Percentiles rank a stretch among this genome's conserved stretches.
These are phyloP conservation scores for Ananas comosus DNA, from an alignment of 176 grass and related monocot genomes.

Conservation along the genomic window DNA sequence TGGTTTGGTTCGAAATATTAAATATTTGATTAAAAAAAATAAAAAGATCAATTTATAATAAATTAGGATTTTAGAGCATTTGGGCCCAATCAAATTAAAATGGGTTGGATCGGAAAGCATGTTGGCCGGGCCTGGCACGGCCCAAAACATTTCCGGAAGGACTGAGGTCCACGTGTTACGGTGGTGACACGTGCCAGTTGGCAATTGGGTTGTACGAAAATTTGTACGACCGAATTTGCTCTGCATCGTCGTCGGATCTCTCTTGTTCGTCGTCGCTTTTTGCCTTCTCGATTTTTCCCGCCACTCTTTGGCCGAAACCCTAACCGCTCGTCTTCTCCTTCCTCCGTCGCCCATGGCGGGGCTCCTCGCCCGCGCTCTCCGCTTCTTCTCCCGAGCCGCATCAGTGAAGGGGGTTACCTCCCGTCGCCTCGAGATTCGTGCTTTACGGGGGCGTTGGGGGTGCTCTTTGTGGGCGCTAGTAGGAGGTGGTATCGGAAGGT, in stretches of 20 bases:
- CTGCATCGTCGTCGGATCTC: neutral
- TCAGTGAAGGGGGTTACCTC: neutral
- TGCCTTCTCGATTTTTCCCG: neutral
- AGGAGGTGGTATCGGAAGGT: conserved; percentile 17
- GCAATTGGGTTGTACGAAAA: too few relatives aligned
- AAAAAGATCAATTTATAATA: too few relatives aligned
- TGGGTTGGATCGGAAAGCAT: too few relatives aligned
- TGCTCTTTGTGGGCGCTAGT: neutral
- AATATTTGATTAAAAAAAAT: too few relatives aligned
- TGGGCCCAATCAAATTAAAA: too few relatives aligned
- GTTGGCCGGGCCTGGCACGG: too few relatives aligned
- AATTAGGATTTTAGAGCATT: too few relatives aligned
- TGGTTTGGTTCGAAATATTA: too few relatives aligned
- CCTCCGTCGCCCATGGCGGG: conserved; percentile 14
- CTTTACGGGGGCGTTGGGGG: neutral
- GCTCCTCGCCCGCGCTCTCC: conserved; percentile 6
- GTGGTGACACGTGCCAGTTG: too few relatives aligned
- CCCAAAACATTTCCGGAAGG: too few relatives aligned
- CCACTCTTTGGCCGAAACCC: neutral
- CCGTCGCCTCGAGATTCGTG: neutral
- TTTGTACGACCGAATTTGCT: too few relatives aligned
- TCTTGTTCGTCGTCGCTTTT: neutral
- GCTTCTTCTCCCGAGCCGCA: neutral
- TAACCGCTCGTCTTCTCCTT: neutral
- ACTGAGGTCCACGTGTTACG: too few relatives aligned